These are phyloP conservation scores for Penicillium oxalicum DNA, from an alignment of 2,329 filamentous ascomycete species.

Conservation along the genomic window DNA sequence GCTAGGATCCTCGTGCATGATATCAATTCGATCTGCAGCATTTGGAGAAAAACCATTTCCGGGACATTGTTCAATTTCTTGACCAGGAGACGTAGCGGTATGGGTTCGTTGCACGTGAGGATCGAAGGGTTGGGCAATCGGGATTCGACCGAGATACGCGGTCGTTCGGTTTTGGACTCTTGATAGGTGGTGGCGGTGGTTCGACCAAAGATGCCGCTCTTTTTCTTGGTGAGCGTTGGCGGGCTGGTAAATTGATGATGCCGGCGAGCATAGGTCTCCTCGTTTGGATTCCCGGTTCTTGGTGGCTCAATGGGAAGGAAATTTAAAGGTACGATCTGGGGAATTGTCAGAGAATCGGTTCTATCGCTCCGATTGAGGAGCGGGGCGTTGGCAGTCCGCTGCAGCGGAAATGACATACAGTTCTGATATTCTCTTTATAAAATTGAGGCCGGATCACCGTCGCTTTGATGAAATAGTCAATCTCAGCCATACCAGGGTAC, in stretches of 20 bases:
- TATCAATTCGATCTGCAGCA: constrained; percentile 74
- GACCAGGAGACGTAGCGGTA: constrained; percentile 74
- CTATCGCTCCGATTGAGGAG: background rate
- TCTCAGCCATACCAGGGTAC: constrained; percentile 80
- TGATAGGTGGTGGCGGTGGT: constrained; percentile 21
- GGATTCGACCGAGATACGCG: constrained; percentile 70
- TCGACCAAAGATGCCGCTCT: constrained; percentile 55
- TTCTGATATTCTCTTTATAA: constrained; percentile 82
- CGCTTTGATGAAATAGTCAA: constrained; percentile 92
- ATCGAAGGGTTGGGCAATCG: constrained; percentile 81
- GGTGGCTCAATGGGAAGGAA: constrained; percentile 92
- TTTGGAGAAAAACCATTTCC: constrained; percentile 68
- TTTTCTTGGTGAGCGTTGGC: constrained; percentile 44
- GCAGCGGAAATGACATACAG: constrained; percentile 23
- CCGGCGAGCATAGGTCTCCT: constrained; percentile 79
- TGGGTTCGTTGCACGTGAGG: constrained; percentile 77
- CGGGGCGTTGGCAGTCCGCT: too few relatives aligned
- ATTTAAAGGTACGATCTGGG: constrained; percentile 57
- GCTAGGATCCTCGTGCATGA: constrained; percentile 74
- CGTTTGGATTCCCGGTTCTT: constrained; percentile 57
- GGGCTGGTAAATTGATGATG: constrained; percentile 53
- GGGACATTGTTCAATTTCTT: constrained; percentile 66
- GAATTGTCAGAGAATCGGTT: background rate
- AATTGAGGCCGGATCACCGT: constrained; percentile 83
- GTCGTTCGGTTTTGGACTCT: constrained; percentile 33